Evolutionary conservation across 2,329 filamentous ascomycete genomes (phyloP), one percentile per base, ranked within the genome.

Genomic region (Aureobasidium sp.): DNA sequence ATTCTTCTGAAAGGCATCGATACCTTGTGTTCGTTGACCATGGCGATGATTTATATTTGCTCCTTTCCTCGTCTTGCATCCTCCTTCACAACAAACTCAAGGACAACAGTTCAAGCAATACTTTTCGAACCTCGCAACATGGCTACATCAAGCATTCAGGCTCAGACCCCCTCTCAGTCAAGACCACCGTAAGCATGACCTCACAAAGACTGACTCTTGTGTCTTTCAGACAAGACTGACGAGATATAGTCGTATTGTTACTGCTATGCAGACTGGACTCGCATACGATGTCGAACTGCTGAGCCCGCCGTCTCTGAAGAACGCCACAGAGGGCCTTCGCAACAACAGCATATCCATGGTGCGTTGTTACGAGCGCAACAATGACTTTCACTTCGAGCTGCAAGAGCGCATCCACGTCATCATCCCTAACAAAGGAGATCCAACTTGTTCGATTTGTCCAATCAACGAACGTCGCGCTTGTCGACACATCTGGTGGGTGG

Each of bases 401-500:
- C 57, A 60, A 51, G 57, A 60, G 17, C 22, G 45, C 1, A 34
- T 60, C 7, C 17, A 17, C 6, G 45, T 60, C n/a, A 51, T 15
- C 5, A 5, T 49, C n/a, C 17, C 36, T 31, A 20, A 42, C 4
- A 8, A n/a, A 8, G 27, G 15, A 5, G 17, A n/a, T 9, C 57
- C 57, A 0, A 51, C 25, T 22, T 60, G 57, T 12, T 60, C 57
- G 22, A 22, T n/a, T 17, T 60, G 57, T 7, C 17, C 34, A n/a
- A 4, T 12, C 25, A 5, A 39, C 7, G 22, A 41, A 2, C 36
- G 36, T 17, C 57, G 44, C 9, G 57, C 45, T 15, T 60, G 57
- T 22, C 44, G 41, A 31, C 57, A 60, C 22, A 42, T 60, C n/a
- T 49, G 44, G 57, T 60, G 45, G 44, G 45, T 60, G 6, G 17